Conservation (phyloP, 345 rosid species). For the Gossypium anomalum region DNA sequence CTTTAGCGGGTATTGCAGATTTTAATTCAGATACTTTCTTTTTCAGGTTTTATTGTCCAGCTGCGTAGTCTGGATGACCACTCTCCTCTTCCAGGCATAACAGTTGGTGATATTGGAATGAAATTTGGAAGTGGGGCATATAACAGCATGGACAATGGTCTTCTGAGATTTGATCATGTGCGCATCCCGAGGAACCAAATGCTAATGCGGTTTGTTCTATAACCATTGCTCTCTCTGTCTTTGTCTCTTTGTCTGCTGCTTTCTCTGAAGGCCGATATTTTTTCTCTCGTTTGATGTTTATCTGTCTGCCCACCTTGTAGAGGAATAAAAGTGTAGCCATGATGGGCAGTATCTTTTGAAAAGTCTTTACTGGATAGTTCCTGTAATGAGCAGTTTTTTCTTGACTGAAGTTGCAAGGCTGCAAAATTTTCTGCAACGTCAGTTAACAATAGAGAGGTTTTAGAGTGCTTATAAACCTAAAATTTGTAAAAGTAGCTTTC, state of each 20-base stretch:
- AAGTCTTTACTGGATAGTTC: background rate
- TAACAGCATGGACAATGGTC: conserved; percentile 95
- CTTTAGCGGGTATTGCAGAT: background rate
- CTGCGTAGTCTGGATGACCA: conserved; percentile 93
- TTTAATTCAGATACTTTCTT: conserved; percentile 23
- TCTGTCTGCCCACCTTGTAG: background rate
- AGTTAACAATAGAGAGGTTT: background rate
- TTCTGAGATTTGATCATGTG: conserved; percentile 82
- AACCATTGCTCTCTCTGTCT: background rate
- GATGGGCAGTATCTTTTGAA: conserved; percentile 4
- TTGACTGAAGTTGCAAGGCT: background rate
- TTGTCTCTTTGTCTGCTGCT: background rate
- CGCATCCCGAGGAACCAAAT: conserved; percentile 92
- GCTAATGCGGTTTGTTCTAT: conserved; percentile 73
- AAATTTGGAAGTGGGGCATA: conserved; percentile 94
- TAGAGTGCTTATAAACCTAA: background rate
- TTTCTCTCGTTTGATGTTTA: background rate
- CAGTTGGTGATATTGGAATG: conserved; percentile 89
- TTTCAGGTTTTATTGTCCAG: conserved; percentile 88
- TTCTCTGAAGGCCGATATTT: background rate
- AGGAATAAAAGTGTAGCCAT: background rate
- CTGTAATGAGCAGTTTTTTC: background rate
- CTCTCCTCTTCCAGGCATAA: conserved; percentile 90
- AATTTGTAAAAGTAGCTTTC: background rate
- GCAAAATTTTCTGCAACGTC: background rate